Conservation (phyloP, 768 basidiomycete genomes). For the Saitozyma podzolica region DNA sequence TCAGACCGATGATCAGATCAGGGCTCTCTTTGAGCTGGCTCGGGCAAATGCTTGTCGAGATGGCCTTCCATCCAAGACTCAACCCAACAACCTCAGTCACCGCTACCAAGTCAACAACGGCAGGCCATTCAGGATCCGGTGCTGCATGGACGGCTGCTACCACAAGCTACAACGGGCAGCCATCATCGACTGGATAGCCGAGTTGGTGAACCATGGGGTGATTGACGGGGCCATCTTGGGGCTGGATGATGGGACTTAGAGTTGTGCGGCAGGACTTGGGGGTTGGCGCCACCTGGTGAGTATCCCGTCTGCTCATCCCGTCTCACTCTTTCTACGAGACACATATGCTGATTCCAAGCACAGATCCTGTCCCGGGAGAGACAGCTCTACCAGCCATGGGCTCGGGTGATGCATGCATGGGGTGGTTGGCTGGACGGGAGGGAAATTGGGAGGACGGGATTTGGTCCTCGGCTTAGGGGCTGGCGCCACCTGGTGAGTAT, state of each 20-base stretch:
- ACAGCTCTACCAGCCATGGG: background rate
- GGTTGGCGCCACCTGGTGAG: background rate
- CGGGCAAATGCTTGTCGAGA: background rate
- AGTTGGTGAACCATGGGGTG: background rate
- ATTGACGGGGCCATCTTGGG: background rate
- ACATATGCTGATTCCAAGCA: background rate
- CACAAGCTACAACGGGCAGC: conserved; percentile 5
- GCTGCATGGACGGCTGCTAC: conserved; percentile 1
- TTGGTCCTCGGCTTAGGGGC: too few relatives aligned
- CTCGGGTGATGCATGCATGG: too few relatives aligned
- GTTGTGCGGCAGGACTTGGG: background rate
- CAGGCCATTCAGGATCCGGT: background rate
- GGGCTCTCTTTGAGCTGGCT: background rate
- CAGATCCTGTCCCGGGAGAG: background rate
- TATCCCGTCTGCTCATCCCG: background rate
- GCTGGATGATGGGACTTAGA: background rate
- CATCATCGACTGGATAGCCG: conserved; percentile 3
- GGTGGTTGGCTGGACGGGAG: too few relatives aligned
- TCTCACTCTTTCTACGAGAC: background rate
- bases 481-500: too few relatives aligned
- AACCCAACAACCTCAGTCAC: background rate
- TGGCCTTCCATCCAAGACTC: background rate
- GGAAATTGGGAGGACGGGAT: too few relatives aligned
- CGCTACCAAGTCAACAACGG: background rate
- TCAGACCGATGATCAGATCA: background rate